Evolutionary conservation across 2,329 filamentous ascomycete species (phyloP), one percentile per base, ranked within the genome.

Genomic region (Arthrinium puccinioides): DNA sequence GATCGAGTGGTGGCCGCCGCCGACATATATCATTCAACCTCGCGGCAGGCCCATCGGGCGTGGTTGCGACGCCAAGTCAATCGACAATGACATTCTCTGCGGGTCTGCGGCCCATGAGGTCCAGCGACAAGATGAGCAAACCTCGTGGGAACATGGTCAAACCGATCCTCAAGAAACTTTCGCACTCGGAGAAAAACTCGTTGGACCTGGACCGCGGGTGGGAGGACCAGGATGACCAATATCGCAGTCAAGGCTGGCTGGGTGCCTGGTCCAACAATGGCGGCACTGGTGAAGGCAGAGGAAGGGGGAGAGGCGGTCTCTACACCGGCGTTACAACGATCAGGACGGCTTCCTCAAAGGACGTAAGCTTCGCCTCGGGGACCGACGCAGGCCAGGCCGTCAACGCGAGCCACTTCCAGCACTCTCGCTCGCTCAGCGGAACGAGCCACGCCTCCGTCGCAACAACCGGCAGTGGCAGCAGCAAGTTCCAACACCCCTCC

Each of bases 401-500:
- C 10, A 37, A 33, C 9, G 18, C 27, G 20, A 26, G 37, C 14
- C 34, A 35, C 37, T 45, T 54, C 42, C 66, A 71, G 24, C 77
- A 82, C 53, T 63, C 66, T 25, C 70, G 78, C 16, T 78, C 76
- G 2, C 70, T 74, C 38, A 78, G 74, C 50, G 74, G 72, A 39
- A 67, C 69, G 35, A 79, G 74, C 18, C 73, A 78, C 50, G 59
- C 64, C 44, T 79, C 75, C 9, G 64, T 74, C 37, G 66, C 71
- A 7, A 76, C 74, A 19, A 69, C 67, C 34, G 69, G 63, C 43
- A 79, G 74, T 48, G 66, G 57, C 28, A 57, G 54, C 37, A 62
- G 61, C 40, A 54, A 65, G 21, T 81, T 82, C 50, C 67, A 80
- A 15, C 78, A 82, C 51, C 77, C 78, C 19, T 81, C 79, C 46